phyloP scores from a whole-genome alignment of 2,329 filamentous ascomycete species.

The Nemania abortiva region DNA sequence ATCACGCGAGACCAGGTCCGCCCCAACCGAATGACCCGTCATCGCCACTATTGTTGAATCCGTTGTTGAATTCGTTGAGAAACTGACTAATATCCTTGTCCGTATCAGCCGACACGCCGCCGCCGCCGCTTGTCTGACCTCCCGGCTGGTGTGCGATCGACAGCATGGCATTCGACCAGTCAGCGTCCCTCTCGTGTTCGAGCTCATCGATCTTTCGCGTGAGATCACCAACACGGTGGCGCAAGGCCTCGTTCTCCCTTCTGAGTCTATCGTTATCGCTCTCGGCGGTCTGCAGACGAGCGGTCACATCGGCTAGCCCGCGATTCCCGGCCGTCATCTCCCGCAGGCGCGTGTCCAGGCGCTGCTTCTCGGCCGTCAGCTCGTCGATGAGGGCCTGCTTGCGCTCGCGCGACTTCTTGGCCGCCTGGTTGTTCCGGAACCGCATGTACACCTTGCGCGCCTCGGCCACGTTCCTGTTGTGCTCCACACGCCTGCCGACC shows the following conservation, averaged over 20 bases:
- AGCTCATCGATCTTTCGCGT: not conserved
- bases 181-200: not conserved
- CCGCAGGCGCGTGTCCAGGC: not conserved
- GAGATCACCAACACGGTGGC: not conserved
- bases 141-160: not conserved
- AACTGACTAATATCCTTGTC: not conserved
- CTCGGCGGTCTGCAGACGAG: not conserved
- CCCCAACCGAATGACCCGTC: not conserved
- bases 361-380: constrained; percentile 10
- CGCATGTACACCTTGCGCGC: constrained; percentile 18
- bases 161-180: too few relatives aligned
- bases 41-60: not conserved
- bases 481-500: not conserved
- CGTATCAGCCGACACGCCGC: not conserved
- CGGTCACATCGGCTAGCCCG: not conserved
- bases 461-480: constrained; percentile 1
- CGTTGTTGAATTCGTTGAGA: not conserved
- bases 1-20: not conserved
- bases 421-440: constrained; percentile 29
- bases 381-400: constrained; percentile 23
- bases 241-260: constrained; percentile 3
- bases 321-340: not conserved
- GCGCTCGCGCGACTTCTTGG: constrained; percentile 27
- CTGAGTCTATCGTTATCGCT: constrained; percentile 3
- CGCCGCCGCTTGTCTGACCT: not conserved